These are phyloP conservation scores for Pisolithus orientalis DNA, from an alignment of 768 basidiomycete species.

Conservation along the genomic window DNA sequence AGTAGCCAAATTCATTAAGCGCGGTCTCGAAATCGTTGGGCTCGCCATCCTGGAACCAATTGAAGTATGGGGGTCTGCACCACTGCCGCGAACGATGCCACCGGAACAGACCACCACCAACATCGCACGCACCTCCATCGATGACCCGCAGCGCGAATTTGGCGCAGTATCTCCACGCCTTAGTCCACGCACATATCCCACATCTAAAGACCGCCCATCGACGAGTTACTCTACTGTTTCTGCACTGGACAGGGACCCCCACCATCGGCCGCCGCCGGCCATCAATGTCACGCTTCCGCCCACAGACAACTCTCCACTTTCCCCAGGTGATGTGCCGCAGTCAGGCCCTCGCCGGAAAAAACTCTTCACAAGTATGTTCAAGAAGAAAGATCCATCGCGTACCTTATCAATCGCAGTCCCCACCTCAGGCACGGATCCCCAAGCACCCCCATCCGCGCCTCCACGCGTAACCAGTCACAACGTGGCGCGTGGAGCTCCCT, in stretches of 20 bases:
- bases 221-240: neutral
- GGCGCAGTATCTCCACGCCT: conserved; percentile 4
- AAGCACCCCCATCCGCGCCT: neutral
- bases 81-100: conserved; percentile 7
- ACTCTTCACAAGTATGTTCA: conserved; percentile 69
- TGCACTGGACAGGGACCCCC: neutral
- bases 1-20: conserved; percentile 68
- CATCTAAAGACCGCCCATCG: conserved; percentile 2
- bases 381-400: conserved; percentile 36
- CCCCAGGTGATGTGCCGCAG: neutral
- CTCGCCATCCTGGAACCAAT: conserved; percentile 76
- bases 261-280: conserved; percentile 2
- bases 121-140: neutral
- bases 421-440: conserved; percentile 19
- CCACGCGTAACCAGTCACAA: no score
- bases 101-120: conserved; percentile 15
- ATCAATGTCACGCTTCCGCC: conserved; percentile 13
- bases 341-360: conserved; percentile 34
- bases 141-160: conserved; percentile 12
- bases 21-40: conserved; percentile 72
- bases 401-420: conserved; percentile 18
- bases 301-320: conserved; percentile 7
- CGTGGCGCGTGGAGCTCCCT: no score
- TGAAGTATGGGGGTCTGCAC: conserved; percentile 50
- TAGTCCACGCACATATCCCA: neutral